phyloP scores from a whole-genome alignment of 768 basidiomycete species.

The Rhizopogon vesiculosus region DNA sequence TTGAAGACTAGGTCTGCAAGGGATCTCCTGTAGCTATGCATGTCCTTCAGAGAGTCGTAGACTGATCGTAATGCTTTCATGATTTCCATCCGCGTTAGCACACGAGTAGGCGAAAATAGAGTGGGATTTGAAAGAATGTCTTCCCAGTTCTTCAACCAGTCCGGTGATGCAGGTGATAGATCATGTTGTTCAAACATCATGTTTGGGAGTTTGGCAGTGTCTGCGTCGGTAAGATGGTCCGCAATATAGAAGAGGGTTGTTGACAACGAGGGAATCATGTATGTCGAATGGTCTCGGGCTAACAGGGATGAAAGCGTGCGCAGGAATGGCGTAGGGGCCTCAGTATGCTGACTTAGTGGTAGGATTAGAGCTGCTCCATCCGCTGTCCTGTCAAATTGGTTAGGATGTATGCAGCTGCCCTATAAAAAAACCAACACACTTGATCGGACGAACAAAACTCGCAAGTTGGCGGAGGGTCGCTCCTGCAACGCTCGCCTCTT shows the following conservation, averaged over 20 bases:
- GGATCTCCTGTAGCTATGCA: constrained; percentile 55
- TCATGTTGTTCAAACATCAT: constrained; percentile 66
- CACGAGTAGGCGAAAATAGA: constrained; percentile 38
- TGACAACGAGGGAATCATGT: constrained; percentile 58
- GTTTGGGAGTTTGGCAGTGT: constrained; percentile 57
- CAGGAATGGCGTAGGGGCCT: constrained; percentile 57
- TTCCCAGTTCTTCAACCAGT: constrained; percentile 70
- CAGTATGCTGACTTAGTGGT: constrained; percentile 48
- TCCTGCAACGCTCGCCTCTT: constrained; percentile 63
- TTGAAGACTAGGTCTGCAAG: constrained; percentile 52
- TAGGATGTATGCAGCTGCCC: neutral
- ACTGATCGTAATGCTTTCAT: constrained; percentile 54
- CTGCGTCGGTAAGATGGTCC: constrained; percentile 63
- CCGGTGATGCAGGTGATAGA: constrained; percentile 64
- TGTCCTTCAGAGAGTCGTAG: constrained; percentile 66
- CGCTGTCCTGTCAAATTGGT: constrained; percentile 29
- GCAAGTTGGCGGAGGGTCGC: constrained; percentile 55
- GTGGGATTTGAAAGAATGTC: constrained; percentile 46
- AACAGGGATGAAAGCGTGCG: constrained; percentile 59
- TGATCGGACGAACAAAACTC: constrained; percentile 51
- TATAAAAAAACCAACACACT: constrained; percentile 34
- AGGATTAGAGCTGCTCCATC: constrained; percentile 44
- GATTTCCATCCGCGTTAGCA: constrained; percentile 50
- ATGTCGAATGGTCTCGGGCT: constrained; percentile 53
- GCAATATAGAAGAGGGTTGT: constrained; percentile 60